These are phyloP conservation scores for Psidium friedrichsthalianum DNA, from an alignment of 345 rosid genomes.

Conservation along the genomic window DNA sequence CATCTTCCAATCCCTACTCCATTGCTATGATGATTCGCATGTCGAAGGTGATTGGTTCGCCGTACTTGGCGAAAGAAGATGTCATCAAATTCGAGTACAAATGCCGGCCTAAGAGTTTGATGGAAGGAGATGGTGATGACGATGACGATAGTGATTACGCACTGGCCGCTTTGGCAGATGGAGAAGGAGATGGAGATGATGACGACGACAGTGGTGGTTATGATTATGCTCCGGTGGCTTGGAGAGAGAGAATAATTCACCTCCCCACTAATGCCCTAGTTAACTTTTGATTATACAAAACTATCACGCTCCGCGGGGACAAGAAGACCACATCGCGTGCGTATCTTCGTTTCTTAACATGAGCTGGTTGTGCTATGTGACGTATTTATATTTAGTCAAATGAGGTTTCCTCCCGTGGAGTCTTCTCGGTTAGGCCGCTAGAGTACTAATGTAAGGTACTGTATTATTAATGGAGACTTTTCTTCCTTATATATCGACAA, in stretches of 20 bases:
- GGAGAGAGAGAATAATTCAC: neutral
- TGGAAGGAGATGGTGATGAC: neutral
- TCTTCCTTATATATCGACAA: neutral
- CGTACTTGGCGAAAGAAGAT: neutral
- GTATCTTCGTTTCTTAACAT: neutral
- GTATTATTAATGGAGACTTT: neutral
- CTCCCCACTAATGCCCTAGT: neutral
- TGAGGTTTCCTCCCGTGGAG: neutral
- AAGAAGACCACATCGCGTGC: neutral
- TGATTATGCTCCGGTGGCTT: neutral
- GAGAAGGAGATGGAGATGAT: neutral
- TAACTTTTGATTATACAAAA: neutral
- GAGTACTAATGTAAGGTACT: neutral
- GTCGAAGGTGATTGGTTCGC: neutral
- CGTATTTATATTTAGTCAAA: neutral
- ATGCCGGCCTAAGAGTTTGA: neutral
- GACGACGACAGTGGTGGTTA: neutral
- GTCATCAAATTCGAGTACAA: neutral
- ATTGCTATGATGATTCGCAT: neutral
- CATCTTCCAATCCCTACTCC: neutral
- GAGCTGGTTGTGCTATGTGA: neutral
- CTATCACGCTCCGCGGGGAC: neutral
- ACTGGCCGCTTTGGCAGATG: neutral
- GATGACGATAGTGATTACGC: neutral
- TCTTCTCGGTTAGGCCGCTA: neutral